Base-by-base conservation (phyloP, 148 eudicot species). In the Camellia japonica region DNA sequence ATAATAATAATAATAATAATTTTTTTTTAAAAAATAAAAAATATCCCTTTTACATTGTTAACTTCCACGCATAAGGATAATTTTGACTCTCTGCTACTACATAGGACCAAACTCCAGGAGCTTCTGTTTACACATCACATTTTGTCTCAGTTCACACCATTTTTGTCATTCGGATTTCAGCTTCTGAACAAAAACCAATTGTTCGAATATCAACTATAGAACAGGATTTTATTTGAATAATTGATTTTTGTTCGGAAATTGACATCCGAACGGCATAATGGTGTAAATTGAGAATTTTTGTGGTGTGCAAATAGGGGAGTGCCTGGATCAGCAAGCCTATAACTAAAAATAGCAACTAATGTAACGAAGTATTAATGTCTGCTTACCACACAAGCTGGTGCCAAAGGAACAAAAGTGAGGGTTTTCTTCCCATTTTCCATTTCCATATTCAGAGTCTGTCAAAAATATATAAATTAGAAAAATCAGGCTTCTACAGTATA, bases 301-400 rank as follows among this genome's bases (percentile, higher is more conserved):
- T 30, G 38, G 38, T 30, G 38, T 30, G 38, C 1, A 30, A 30
- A 30, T 30, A 30, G 38, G 38, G 38, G 38, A 1, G 38, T 74
- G 79, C 44, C 68, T 18, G 20, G 3, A 11, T 76, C 13, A 63
- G 46, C 56, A 76, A 30, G 43, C 15, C 7, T 15, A 77, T 23
- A 64, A 6, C 14, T 20, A 77, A 20, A 51, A 4, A 77, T 41
- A 77, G 54, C 42, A 55, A 55, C 49, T 9, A n/a, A 42, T 19
- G 18, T 54, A 18, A 51, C 51, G 38, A 55, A 68, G 7, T 55
- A 55, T 9, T 8, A 5, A 15, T 15, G 38, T 42, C 43, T 70
- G 70, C 94, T 85, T 86, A 96, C 99, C 94, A 93, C 93, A 79
- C 97, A 96, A 80, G 99, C 98, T 73, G 99, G 95, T 73, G 99